phyloP scores from a whole-genome alignment of 768 basidiomycete genomes.

The Pholiota microspora region DNA sequence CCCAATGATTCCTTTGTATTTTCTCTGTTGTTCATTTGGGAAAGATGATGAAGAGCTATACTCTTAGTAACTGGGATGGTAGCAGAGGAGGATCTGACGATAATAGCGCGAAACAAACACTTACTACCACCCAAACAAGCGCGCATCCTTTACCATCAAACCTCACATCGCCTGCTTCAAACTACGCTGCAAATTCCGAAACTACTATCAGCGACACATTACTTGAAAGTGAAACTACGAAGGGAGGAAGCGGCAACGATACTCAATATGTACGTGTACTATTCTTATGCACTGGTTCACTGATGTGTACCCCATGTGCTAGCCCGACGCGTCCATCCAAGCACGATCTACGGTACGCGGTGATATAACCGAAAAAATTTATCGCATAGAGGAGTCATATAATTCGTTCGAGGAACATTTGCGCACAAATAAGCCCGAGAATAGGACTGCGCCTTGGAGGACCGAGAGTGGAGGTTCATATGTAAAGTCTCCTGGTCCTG shows the following conservation, averaged over 20 bases:
- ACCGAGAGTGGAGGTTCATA: not conserved
- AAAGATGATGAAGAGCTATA: constrained; percentile 20
- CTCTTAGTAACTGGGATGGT: constrained; percentile 22
- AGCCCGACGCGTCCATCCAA: constrained; percentile 1
- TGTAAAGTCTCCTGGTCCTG: not conserved
- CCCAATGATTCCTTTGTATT: constrained; percentile 4
- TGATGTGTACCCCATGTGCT: not conserved
- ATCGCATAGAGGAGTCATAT: not conserved
- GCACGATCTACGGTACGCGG: not conserved
- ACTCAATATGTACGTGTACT: not conserved
- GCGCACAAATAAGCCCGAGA: not conserved
- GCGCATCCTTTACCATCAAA: not conserved
- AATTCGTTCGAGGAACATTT: not conserved
- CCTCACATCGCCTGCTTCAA: not conserved
- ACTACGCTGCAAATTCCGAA: not conserved
- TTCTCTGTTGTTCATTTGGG: not conserved
- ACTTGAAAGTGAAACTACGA: not conserved
- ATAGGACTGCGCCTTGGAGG: not conserved
- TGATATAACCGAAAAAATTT: not conserved
- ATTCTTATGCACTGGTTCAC: not conserved
- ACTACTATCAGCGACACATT: not conserved
- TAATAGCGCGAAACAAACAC: not conserved
- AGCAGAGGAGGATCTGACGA: constrained; percentile 5
- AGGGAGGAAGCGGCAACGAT: not conserved
- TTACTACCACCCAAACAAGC: not conserved